Conservation (phyloP, 257 asterid species). For the Cinchona pubescens region DNA sequence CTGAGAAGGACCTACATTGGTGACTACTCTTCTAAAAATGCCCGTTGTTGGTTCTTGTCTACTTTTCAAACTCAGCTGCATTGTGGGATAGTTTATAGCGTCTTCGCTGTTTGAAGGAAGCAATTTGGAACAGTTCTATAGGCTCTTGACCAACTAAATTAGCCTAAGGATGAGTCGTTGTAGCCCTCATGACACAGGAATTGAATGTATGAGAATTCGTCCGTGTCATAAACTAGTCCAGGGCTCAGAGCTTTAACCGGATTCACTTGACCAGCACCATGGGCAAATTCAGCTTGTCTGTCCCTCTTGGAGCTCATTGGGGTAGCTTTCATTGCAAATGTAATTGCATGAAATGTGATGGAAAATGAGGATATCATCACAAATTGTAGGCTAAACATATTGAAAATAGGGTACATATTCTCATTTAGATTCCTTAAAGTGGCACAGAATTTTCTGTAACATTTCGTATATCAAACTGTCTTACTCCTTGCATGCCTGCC, state of each 20-base stretch:
- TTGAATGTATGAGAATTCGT: conserved; percentile 60
- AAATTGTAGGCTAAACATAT: neutral
- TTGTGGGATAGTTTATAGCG: conserved; percentile 82
- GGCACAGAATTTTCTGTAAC: too few relatives aligned
- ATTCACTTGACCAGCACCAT: conserved; percentile 79
- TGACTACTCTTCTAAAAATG: conserved; percentile 60
- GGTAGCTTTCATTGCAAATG: conserved; percentile 43
- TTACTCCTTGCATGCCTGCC: too few relatives aligned
- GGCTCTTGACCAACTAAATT: conserved; percentile 37
- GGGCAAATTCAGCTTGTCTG: conserved; percentile 71
- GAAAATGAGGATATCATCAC: neutral
- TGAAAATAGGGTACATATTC: neutral
- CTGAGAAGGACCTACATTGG: conserved; percentile 58
- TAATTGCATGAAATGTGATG: neutral
- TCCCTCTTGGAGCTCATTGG: conserved; percentile 60
- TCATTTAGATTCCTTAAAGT: neutral
- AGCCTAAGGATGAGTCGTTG: conserved; percentile 46
- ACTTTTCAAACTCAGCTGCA: conserved; percentile 62
- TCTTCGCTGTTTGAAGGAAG: conserved; percentile 64
- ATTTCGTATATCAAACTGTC: too few relatives aligned
- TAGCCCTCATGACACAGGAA: conserved; percentile 84
- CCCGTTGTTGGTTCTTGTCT: conserved; percentile 51
- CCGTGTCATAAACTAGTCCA: conserved; percentile 78
- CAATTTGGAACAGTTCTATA: conserved; percentile 65
- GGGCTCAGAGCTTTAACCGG: conserved; percentile 72